Conservation (phyloP, 805 yeast genomes). For the Starmerella floricola region DNA sequence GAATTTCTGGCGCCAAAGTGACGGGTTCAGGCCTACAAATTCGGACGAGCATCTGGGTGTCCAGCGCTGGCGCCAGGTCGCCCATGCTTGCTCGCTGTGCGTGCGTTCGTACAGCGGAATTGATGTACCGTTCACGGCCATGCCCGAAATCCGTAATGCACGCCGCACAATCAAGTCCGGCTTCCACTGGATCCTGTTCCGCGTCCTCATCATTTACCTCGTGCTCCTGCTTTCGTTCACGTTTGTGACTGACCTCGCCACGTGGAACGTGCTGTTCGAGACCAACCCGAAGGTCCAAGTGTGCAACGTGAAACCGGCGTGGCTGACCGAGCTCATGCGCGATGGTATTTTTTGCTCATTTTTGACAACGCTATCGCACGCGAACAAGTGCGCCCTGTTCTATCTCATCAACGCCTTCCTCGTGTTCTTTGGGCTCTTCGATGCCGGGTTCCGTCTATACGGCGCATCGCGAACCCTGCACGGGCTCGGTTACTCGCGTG, state of each 20-base stretch:
- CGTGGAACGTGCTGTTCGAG: slow-evolving; percentile 1
- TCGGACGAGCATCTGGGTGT: not conserved
- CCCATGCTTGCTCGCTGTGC: slow-evolving; percentile 8
- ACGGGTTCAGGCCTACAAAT: slow-evolving; percentile 1
- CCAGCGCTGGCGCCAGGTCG: slow-evolving; percentile 10
- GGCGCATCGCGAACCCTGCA: slow-evolving; percentile 19
- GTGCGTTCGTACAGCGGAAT: slow-evolving; percentile 8
- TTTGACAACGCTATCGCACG: slow-evolving; percentile 5
- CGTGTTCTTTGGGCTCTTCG: slow-evolving; percentile 8
- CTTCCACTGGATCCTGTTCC: slow-evolving; percentile 4
- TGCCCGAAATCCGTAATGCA: slow-evolving; percentile 21
- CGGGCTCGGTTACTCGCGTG: slow-evolving; percentile 13
- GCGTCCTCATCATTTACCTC: slow-evolving; percentile 9
- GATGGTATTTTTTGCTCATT: slow-evolving; percentile 14
- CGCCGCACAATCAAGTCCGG: slow-evolving; percentile 15
- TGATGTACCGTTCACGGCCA: slow-evolving; percentile 15
- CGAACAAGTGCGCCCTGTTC: slow-evolving; percentile 7
- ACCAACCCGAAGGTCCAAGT: not conserved
- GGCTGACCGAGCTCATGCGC: slow-evolving; percentile 5
- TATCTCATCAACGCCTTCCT: slow-evolving; percentile 11
- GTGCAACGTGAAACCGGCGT: not conserved
- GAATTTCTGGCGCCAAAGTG: slow-evolving; percentile 1
- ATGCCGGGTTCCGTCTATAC: slow-evolving; percentile 9
- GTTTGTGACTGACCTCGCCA: slow-evolving; percentile 8
- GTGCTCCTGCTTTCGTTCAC: slow-evolving; percentile 10